A percentile compares a stretch with the other conserved stretches of the same genome.
Evolutionary conservation across 2,329 filamentous ascomycete species (phyloP).

Genomic region (Monosporascus cannonballus): DNA sequence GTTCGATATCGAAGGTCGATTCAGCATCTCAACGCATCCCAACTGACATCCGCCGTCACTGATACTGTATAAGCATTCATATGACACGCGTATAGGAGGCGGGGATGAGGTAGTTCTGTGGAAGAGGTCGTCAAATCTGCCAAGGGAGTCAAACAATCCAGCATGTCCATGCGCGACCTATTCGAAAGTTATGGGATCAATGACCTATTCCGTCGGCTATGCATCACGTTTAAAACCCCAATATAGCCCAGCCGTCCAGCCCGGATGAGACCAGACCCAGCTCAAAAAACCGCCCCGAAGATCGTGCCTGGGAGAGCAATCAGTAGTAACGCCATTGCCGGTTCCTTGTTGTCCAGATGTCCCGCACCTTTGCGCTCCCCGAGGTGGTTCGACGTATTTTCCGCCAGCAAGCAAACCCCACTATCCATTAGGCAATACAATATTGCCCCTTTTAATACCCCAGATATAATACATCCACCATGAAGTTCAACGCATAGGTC

Average conservation of each 20-base stretch:
- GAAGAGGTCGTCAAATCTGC: too few species aligned
- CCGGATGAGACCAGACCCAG: background rate
- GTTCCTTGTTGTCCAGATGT: background rate
- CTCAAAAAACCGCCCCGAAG: background rate
- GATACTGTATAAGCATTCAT: too few species aligned
- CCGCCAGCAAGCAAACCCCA: too few species aligned
- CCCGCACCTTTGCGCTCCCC: background rate
- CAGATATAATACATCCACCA: slow-evolving; percentile 3
- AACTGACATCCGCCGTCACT: too few species aligned
- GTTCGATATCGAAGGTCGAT: too few species aligned
- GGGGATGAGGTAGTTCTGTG: too few species aligned
- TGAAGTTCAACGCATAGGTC: background rate
- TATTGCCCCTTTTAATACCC: background rate
- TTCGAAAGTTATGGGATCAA: too few species aligned
- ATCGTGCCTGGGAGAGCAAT: background rate
- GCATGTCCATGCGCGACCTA: too few species aligned
- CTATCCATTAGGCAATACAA: background rate
- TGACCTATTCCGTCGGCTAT: background rate
- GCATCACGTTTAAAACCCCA: background rate
- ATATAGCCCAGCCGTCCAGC: background rate
- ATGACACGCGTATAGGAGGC: too few species aligned
- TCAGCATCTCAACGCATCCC: too few species aligned
- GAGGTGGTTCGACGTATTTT: background rate
- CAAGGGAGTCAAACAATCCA: too few species aligned
- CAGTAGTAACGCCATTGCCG: background rate